A percentile compares a stretch with the other conserved stretches of the same genome.
These are phyloP conservation scores for Hortiboletus flavorubellus DNA, from an alignment of 768 basidiomycete genomes.

Conservation along the genomic window DNA sequence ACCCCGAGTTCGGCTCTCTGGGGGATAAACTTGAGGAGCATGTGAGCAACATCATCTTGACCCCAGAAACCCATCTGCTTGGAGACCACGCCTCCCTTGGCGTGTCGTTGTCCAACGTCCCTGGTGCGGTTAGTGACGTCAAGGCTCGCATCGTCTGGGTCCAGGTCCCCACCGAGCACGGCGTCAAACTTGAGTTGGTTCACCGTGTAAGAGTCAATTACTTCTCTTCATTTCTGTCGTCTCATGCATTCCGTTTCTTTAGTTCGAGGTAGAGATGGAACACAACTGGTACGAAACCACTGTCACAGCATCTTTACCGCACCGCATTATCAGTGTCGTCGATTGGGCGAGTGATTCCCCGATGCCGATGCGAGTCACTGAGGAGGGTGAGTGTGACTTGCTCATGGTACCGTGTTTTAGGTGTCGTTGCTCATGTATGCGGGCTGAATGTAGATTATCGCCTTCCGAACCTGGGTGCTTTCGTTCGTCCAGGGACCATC, in stretches of 20 bases:
- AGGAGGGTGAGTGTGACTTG: slow-evolving; percentile 15
- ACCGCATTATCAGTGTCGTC: slow-evolving; percentile 82
- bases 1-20: slow-evolving; percentile 41
- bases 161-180: slow-evolving; percentile 70
- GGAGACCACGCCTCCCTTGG: slow-evolving; percentile 41
- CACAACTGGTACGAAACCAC: slow-evolving; percentile 97
- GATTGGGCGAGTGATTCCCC: slow-evolving; percentile 91
- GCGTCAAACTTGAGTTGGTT: slow-evolving; percentile 66
- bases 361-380: slow-evolving; percentile 27
- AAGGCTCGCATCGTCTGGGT: slow-evolving; percentile 78
- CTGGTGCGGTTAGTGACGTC: slow-evolving; percentile 76
- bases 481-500: slow-evolving; percentile 19
- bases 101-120: slow-evolving; percentile 42
- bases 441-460: slow-evolving; percentile 7
- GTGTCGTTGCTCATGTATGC: too few relatives aligned
- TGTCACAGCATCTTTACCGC: slow-evolving; percentile 69
- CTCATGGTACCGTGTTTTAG: background rate
- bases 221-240: background rate
- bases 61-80: slow-evolving; percentile 43
- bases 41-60: slow-evolving; percentile 46
- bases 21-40: slow-evolving; percentile 49
- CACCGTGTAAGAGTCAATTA: slow-evolving; percentile 34
- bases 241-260: background rate
- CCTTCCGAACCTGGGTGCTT: slow-evolving; percentile 27
- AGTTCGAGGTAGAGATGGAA: slow-evolving; percentile 91